These are phyloP conservation scores for Pichia eremophila DNA, from an alignment of 805 yeast genomes.

Conservation along the genomic window DNA sequence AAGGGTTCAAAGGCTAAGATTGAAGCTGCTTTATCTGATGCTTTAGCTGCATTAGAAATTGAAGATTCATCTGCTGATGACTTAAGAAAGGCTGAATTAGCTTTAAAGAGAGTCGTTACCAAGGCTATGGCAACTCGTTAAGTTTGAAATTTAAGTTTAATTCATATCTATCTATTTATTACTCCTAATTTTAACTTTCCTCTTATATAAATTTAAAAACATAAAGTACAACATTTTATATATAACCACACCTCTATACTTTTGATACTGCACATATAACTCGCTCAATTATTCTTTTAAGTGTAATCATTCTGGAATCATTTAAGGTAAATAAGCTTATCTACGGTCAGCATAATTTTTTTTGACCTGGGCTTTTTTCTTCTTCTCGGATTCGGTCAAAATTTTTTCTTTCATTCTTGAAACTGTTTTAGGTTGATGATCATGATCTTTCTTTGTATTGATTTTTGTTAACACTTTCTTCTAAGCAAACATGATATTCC, in stretches of 20 bases:
- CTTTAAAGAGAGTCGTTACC: slow-evolving; percentile 98
- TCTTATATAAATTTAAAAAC: not conserved
- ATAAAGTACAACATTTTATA: not conserved
- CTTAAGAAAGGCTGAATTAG: slow-evolving; percentile 97
- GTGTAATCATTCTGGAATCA: no score
- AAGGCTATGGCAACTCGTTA: slow-evolving; percentile 98
- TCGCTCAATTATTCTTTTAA: no score
- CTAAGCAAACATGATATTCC: not conserved
- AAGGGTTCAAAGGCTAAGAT: slow-evolving; percentile 94
- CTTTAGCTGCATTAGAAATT: slow-evolving; percentile 93
- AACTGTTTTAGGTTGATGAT: no score
- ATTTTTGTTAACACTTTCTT: no score
- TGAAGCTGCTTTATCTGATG: slow-evolving; percentile 96
- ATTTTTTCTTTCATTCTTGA: no score
- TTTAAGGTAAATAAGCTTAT: no score
- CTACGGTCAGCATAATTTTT: no score
- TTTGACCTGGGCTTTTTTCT: no score
- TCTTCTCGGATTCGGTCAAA: no score
- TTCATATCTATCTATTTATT: not conserved
- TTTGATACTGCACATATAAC: no score
- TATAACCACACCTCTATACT: not conserved
- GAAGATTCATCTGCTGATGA: slow-evolving; percentile 97
- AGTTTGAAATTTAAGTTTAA: slow-evolving; percentile 19
- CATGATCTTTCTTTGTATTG: no score
- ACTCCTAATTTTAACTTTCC: not conserved